These are phyloP conservation scores for Penicillium herquei DNA, from an alignment of 495 filamentous ascomycete species.

Conservation along the genomic window DNA sequence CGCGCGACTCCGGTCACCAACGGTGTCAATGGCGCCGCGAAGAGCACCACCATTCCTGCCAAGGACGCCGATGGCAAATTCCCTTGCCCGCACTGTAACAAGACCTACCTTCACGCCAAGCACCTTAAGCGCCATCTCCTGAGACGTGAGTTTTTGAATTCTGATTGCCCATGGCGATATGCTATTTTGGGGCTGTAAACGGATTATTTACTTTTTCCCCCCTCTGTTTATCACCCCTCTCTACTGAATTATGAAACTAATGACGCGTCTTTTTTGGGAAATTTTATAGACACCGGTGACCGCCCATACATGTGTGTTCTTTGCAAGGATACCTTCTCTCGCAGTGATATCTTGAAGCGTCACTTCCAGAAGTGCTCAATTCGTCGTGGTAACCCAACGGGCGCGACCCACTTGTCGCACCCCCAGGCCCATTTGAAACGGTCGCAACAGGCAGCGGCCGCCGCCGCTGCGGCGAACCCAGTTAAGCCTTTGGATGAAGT, in stretches of 20 bases:
- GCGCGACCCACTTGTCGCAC: conserved; percentile 86
- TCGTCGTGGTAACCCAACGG: conserved; percentile 89
- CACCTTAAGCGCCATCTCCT: conserved; percentile 95
- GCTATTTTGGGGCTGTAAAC: too few species aligned
- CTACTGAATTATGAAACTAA: conserved; percentile 1
- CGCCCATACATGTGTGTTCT: conserved; percentile 95
- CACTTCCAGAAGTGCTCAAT: conserved; percentile 99
- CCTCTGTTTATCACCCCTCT: too few species aligned
- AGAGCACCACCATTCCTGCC: conserved; percentile 75
- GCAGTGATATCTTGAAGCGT: conserved; percentile 96
- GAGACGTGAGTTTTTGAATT: conserved; percentile 74
- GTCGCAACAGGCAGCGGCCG: conserved; percentile 46
- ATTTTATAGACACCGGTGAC: conserved; percentile 78
- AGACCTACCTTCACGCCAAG: conserved; percentile 96
- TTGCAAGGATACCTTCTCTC: conserved; percentile 97
- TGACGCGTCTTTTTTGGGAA: conserved; percentile 16
- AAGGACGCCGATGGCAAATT: conserved; percentile 98
- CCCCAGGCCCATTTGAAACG: conserved; percentile 85
- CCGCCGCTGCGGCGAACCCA: conserved; percentile 56
- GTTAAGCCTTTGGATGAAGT: conserved; percentile 50
- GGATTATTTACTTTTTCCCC: too few species aligned
- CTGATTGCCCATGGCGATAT: too few species aligned
- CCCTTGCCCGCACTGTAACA: conserved; percentile 94
- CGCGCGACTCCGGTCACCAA: conserved; percentile 63
- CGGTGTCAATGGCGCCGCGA: conserved; percentile 60